Base-by-base conservation (phyloP, 2,329 filamentous ascomycete species). In the Penicillium sp. region DNA sequence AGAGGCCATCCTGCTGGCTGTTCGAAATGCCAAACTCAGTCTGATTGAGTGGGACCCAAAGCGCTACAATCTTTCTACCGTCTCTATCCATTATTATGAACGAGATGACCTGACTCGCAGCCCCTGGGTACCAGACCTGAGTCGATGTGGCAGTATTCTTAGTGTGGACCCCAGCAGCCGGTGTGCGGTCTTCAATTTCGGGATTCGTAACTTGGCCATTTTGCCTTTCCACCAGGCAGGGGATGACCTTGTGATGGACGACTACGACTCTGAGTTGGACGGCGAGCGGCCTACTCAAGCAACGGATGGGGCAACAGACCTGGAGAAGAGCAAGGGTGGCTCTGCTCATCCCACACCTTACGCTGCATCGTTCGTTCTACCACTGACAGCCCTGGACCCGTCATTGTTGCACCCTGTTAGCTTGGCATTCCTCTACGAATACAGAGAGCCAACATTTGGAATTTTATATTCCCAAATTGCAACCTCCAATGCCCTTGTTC, bases 51-150 rank as follows among this genome's bases (percentile, higher is more conserved):
- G 95, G 95, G 91, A 98, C 72, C 87, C 91, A 9, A 86, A 89
- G 71, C 87, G 86, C 64, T 83, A 90, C 74, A 85, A 85, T 51
- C 87, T 98, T 66, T 87, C 89, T 66, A 98, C 93, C 52, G 86
- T 95, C 61, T 98, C 93, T 51, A 93, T 99, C 68, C 95, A 99
- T 79, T 98, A 93, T 81, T 99, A 98, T 77, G 95, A 99, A 75
- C 90, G 95, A 73, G 93, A 97, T 70, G 93, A 96, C 71, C 81
- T 93, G 60, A 86, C 89, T 64, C 87, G 89, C 52, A 89, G 86
- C 61, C 93, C 93, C 0, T 97, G 92, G 89, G 87, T 89, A 50
- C 84, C 89, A 52, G 84, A 89, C 54, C 78, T 96, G 68, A 86
- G 85, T 71, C 85, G 90, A 61, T 91, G 89, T 71, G 84, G 87